A percentile compares a stretch with the other conserved stretches of the same genome.
These are phyloP conservation scores for Tetrahymena borealis DNA, from an alignment of 73 alveolate species.

Conservation along the genomic window DNA sequence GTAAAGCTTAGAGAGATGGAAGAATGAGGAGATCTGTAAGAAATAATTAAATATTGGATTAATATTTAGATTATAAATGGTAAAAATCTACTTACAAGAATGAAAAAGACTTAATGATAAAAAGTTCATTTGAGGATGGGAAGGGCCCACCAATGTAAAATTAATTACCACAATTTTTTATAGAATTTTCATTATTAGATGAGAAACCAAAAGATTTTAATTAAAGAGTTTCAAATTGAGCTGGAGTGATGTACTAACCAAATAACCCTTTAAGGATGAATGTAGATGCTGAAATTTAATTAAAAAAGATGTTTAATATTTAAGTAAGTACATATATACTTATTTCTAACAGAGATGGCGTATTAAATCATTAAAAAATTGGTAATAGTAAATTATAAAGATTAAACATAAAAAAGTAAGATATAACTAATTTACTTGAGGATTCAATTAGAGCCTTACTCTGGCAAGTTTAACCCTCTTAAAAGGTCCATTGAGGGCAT, in stretches of 20 bases:
- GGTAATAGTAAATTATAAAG: background rate
- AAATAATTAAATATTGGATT: background rate
- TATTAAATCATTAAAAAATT: background rate
- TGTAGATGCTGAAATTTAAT: background rate
- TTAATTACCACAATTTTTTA: background rate
- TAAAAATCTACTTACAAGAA: background rate
- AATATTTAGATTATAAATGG: background rate
- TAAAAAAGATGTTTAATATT: background rate
- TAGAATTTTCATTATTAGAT: background rate
- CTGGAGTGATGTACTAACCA: background rate
- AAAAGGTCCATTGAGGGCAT: background rate
- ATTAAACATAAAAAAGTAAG: background rate
- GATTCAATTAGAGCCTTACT: background rate
- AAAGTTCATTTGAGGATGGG: background rate
- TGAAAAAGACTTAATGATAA: background rate
- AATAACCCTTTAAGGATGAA: background rate
- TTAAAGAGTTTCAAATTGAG: background rate
- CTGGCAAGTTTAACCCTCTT: background rate
- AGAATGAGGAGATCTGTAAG: background rate
- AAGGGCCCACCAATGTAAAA: background rate
- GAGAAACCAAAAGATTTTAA: background rate
- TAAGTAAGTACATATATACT: background rate
- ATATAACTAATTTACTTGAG: background rate
- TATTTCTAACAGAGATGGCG: background rate
- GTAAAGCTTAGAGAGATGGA: background rate